Evolutionary conservation across 345 rosid genomes (phyloP).

Genomic region (Erodium maritimum): DNA sequence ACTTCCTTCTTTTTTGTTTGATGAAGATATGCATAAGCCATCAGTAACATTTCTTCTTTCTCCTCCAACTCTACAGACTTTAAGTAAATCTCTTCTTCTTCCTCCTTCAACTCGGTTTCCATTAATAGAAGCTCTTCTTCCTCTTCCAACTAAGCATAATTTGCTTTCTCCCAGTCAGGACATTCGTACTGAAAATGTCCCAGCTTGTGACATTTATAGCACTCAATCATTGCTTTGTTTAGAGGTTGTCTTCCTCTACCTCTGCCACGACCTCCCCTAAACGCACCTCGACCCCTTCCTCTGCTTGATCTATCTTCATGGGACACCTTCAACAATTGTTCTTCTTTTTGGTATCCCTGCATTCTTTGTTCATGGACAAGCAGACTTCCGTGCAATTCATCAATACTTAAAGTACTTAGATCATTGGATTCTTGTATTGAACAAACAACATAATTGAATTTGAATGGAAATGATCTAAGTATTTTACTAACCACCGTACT

Average conservation of each 20-base stretch:
- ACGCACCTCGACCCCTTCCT: background rate
- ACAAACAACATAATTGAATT: too few relatives aligned
- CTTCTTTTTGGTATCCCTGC: background rate
- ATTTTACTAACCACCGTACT: background rate
- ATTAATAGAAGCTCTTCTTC: constrained; percentile 4
- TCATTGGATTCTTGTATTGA: constrained; percentile 8
- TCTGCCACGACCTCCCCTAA: too few relatives aligned
- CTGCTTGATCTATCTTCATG: background rate
- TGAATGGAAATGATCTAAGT: background rate
- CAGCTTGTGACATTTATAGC: constrained; percentile 2
- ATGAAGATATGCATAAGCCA: too few relatives aligned
- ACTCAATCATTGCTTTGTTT: background rate
- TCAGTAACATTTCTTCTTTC: too few relatives aligned
- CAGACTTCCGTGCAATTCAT: background rate
- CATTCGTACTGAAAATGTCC: constrained; percentile 9
- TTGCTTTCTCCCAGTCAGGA: background rate
- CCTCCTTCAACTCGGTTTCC: too few relatives aligned
- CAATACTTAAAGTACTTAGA: background rate
- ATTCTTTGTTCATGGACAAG: background rate
- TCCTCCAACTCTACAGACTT: too few relatives aligned
- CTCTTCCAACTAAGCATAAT: background rate
- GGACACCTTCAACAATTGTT: background rate
- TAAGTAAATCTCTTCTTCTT: too few relatives aligned
- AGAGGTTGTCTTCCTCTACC: background rate
- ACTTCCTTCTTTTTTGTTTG: too few relatives aligned